Percentiles rank a stretch among this genome's conserved stretches.
Conservation (phyloP, 2,329 filamentous ascomycete genomes). For the Lecanicillium sp. region DNA sequence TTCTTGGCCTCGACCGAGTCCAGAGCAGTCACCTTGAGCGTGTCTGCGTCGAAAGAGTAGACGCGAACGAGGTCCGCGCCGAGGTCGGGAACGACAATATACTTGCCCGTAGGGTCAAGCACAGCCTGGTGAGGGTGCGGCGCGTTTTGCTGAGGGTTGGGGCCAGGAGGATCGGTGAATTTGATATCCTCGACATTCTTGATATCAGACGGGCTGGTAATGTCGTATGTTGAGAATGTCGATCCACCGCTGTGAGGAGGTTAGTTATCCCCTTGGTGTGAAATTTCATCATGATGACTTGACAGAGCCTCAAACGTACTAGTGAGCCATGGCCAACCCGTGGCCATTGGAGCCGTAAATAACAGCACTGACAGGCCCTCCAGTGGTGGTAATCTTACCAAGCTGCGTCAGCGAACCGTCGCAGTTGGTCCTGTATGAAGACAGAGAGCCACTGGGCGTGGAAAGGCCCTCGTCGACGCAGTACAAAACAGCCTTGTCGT, state of each 20-base stretch:
- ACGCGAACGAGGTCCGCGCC: conserved; percentile 53
- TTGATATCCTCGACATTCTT: conserved; percentile 26
- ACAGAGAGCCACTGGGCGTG: conserved; percentile 38
- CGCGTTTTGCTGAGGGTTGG: conserved; percentile 41
- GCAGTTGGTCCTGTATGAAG: conserved; percentile 26
- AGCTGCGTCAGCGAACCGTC: conserved; percentile 32
- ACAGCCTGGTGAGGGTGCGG: conserved; percentile 58
- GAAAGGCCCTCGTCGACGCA: conserved; percentile 51
- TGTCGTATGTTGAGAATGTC: conserved; percentile 36
- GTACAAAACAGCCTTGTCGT: conserved; percentile 40
- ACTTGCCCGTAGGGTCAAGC: conserved; percentile 56
- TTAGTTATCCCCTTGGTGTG: too few species aligned
- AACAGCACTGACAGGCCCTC: conserved; percentile 35
- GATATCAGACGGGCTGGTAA: conserved; percentile 28
- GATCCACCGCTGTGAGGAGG: conserved; percentile 24
- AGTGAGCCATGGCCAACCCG: conserved; percentile 32
- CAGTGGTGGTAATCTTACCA: conserved; percentile 22
- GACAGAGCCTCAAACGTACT: conserved; percentile 25
- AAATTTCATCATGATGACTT: too few species aligned
- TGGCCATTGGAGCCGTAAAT: conserved; percentile 33
- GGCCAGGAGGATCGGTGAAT: conserved; percentile 30
- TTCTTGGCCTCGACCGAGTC: conserved; percentile 32
- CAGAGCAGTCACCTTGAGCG: conserved; percentile 30
- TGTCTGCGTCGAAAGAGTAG: conserved; percentile 39
- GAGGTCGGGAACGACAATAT: conserved; percentile 57